Base-by-base conservation (phyloP, 148 eudicot species). In the Limonium bicolor region DNA sequence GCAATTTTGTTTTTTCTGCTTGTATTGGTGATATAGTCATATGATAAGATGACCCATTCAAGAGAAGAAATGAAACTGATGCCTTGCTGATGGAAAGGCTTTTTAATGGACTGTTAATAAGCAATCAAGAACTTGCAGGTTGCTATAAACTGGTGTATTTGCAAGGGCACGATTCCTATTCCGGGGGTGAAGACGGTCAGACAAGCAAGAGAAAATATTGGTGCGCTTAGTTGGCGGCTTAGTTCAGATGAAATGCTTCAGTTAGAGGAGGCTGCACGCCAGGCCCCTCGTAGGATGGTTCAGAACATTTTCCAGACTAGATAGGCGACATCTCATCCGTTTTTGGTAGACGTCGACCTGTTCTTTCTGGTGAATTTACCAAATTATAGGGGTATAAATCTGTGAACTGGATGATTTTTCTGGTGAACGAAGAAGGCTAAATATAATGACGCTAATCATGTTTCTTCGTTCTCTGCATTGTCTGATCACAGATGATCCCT, bases 81-180 rank as follows among this genome's bases (percentile, higher is more conserved):
- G 6, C 17, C 38, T 0, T 19, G 17, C 7, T 21, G 14, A 9
- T 11, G 19, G 40, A 18, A 36, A 36, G 6, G n/a, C 20, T 16
- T 20, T 35, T 35, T 15, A 5, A 24, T 23, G 12, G 8, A 13
- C 23, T 16, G 8, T 41, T 4, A 2, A 20, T 41, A 41, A 8
- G 7, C 13, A 24, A 41, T 7, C 10, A 19, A 6, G 10, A 11
- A 6, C 10, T 38, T 16, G 31, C 74, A 88, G 96, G 86, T 84
- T 18, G 97, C 97, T 27, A 75, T 84, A 68, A 84, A 90, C 58
- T 90, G 97, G 97, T 84, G 97, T 70, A 84, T 90, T 29, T 65
- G 84, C 56, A 84, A 73, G 54, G 87, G 87, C 8, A 68, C 93
- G 1, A 59, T 90, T 62, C 97, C 97, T 1, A 90, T 90, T 41